Evolutionary conservation across 768 basidiomycete genomes (phyloP).

Genomic region (Coprinopsis strossmayeri): DNA sequence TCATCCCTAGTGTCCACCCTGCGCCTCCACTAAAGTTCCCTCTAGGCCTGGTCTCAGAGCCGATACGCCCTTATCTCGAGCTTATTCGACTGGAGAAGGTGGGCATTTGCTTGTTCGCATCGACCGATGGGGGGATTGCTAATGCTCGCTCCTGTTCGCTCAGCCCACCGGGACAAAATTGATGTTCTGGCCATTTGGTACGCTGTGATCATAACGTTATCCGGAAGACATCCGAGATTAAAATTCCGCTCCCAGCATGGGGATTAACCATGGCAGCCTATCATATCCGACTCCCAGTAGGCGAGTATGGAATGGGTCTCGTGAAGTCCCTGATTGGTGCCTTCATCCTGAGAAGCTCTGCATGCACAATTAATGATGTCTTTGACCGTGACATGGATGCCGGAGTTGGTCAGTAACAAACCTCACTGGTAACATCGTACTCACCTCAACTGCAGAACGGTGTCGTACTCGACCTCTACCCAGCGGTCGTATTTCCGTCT

Average conservation of each 20-base stretch:
- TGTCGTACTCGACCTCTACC: conserved; percentile 42
- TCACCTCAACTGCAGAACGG: conserved; percentile 30
- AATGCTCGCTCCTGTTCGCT: too few relatives aligned
- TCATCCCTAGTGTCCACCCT: conserved; percentile 17
- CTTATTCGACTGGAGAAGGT: conserved; percentile 47
- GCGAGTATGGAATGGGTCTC: conserved; percentile 24
- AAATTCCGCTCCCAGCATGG: conserved; percentile 27
- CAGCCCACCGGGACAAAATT: conserved; percentile 45
- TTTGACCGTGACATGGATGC: conserved; percentile 47
- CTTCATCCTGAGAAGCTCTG: conserved; percentile 37
- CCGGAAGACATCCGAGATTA: not conserved
- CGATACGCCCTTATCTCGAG: conserved; percentile 37
- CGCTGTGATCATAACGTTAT: not conserved
- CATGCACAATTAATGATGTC: conserved; percentile 52
- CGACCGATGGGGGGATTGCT: too few relatives aligned
- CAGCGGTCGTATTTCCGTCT: conserved; percentile 41
- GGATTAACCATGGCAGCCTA: conserved; percentile 46
- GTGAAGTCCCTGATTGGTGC: conserved; percentile 31
- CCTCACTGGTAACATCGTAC: not conserved
- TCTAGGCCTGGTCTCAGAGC: conserved; percentile 23
- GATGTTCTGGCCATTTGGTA: conserved; percentile 52
- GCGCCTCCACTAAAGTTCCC: conserved; percentile 22
- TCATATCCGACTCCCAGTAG: conserved; percentile 23
- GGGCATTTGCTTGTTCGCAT: too few relatives aligned
- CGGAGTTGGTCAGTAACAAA: conserved; percentile 37